phyloP scores from a whole-genome alignment of 257 asterid genomes.

The Lavandula angustifolia region DNA sequence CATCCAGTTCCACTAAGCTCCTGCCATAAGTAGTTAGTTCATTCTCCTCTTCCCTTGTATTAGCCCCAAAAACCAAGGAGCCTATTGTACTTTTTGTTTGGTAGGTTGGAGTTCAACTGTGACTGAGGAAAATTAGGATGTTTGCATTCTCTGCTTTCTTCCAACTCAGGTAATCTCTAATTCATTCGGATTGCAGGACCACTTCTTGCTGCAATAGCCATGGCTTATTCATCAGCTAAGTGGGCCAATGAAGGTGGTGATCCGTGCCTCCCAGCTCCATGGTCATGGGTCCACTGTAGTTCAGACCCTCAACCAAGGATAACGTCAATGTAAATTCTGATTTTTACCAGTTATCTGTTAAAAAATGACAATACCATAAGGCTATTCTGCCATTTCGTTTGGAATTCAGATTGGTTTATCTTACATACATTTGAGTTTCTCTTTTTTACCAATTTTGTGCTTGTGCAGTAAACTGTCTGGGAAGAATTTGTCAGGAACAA shows the following conservation, averaged over 20 bases:
- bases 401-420: not conserved
- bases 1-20: slow-evolving; percentile 10
- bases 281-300: slow-evolving; percentile 93
- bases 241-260: slow-evolving; percentile 98
- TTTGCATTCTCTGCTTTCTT: slow-evolving; percentile 12
- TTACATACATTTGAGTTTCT: no score
- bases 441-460: slow-evolving; percentile 24
- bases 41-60: slow-evolving; percentile 10
- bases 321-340: slow-evolving; percentile 59
- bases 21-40: not conserved
- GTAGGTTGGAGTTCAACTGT: slow-evolving; percentile 15
- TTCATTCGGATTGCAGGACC: slow-evolving; percentile 57
- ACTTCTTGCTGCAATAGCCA: slow-evolving; percentile 51
- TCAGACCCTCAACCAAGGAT: slow-evolving; percentile 77
- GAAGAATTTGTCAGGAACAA: slow-evolving; percentile 62
- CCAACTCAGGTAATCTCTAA: slow-evolving; percentile 22
- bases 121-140: not conserved
- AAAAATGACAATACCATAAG: not conserved
- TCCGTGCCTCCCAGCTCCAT: slow-evolving; percentile 91
- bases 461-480: slow-evolving; percentile 72
- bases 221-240: slow-evolving; percentile 48
- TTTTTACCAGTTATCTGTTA: slow-evolving; percentile 17
- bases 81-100: not conserved
- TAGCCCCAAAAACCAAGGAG: not conserved
- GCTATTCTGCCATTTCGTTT: slow-evolving; percentile 10